Conservation (phyloP, 768 basidiomycete species). For the Cystofilobasidium macerans region DNA sequence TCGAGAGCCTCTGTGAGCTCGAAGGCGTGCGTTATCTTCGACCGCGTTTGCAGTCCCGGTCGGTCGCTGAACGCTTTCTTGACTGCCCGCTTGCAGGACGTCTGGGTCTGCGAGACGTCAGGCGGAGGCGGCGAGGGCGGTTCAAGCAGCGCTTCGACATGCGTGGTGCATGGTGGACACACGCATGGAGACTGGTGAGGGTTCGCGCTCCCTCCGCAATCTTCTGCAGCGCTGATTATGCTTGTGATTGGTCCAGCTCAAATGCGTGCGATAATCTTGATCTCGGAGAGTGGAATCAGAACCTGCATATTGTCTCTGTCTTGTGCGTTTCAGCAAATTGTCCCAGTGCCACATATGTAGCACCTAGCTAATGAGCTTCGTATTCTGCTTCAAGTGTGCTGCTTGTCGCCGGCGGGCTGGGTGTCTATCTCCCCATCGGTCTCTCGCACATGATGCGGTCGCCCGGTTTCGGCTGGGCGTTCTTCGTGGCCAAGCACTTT, state of each 20-base stretch:
- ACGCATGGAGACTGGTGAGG: slow-evolving; percentile 34
- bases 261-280: slow-evolving; percentile 27
- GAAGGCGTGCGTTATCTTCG: slow-evolving; percentile 22
- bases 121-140: slow-evolving; percentile 1
- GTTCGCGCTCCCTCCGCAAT: not conserved
- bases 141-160: not conserved
- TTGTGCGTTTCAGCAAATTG: slow-evolving; percentile 32
- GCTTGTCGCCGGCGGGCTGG: slow-evolving; percentile 11
- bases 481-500: slow-evolving; percentile 35
- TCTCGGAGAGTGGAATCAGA: slow-evolving; percentile 30
- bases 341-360: slow-evolving; percentile 26
- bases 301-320: slow-evolving; percentile 32
- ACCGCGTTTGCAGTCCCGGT: slow-evolving; percentile 32
- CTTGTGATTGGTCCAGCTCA: not conserved
- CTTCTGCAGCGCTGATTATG: not conserved
- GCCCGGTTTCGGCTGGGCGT: slow-evolving; percentile 30
- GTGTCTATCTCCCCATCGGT: slow-evolving; percentile 2
- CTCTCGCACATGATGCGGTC: slow-evolving; percentile 26
- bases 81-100: not conserved
- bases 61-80: not conserved
- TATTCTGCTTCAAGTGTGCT: slow-evolving; percentile 1
- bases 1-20: slow-evolving; percentile 20
- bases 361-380: slow-evolving; percentile 10
- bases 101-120: slow-evolving; percentile 7
- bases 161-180: slow-evolving; percentile 26